Conservation (phyloP, 345 rosid species). For the Draba incana region DNA sequence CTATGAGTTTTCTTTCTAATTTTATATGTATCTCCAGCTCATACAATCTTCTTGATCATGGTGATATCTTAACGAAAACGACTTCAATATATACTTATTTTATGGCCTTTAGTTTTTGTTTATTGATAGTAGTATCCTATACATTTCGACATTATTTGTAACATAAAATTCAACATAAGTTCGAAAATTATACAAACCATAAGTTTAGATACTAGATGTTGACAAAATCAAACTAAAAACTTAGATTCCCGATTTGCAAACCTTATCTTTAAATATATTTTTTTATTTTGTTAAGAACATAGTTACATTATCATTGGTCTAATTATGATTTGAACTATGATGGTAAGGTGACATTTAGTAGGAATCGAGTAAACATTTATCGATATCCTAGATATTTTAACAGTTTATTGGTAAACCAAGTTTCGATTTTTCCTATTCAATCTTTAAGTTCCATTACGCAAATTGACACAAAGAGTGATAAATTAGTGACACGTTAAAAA, state of each 20-base stretch:
- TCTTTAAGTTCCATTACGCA: too few species aligned
- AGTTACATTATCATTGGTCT: not conserved
- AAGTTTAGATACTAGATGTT: slow-evolving; percentile 22
- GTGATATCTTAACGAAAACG: slow-evolving; percentile 35
- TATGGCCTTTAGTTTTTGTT: slow-evolving; percentile 12
- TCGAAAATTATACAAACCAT: slow-evolving; percentile 27
- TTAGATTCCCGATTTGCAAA: slow-evolving; percentile 25
- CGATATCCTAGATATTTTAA: too few species aligned
- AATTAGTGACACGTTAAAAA: too few species aligned
- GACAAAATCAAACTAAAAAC: not conserved
- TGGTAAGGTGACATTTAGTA: not conserved
- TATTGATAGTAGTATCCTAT: not conserved
- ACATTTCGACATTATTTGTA: slow-evolving; percentile 23
- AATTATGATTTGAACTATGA: slow-evolving; percentile 1
- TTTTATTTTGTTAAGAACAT: not conserved
- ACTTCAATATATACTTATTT: slow-evolving; percentile 27
- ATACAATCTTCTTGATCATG: slow-evolving; percentile 32
- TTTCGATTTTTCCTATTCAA: too few species aligned
- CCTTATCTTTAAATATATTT: not conserved
- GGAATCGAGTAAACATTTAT: too few species aligned
- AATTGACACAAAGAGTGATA: too few species aligned
- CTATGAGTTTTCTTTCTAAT: slow-evolving; percentile 19
- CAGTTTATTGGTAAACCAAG: too few species aligned
- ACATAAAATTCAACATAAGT: slow-evolving; percentile 36
- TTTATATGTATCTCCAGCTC: slow-evolving; percentile 33